Evolutionary conservation across 2,329 filamentous ascomycete genomes (phyloP), one percentile per base, ranked within the genome.

Genomic region (Parastagonospora nodorum): DNA sequence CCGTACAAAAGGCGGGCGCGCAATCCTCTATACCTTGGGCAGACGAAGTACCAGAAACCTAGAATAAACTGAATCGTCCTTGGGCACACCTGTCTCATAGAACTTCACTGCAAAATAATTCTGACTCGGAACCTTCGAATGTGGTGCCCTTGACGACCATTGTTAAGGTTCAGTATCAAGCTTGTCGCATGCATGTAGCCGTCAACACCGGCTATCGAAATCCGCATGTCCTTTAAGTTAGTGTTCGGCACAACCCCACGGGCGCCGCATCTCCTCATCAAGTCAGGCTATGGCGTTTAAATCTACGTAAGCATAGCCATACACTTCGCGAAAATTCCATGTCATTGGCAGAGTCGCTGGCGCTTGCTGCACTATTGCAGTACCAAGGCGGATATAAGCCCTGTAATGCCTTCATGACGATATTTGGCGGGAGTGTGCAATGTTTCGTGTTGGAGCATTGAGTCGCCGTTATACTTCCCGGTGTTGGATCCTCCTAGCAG

Each of bases 21-120:
- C 85, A 88, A 75, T 81, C 79, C 51, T 82, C 84, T 24, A 89
- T 90, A 63, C 87, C 87, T 0, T 88, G 83, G 82, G 76, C 81
- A 28, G 80, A 85, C 50, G 82, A 85, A 53, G 71, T 83, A 4
- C 68, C 69, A 2, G 50, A 58, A 24, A 48, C 57, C 8, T 69
- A 39, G 19, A 28, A 8, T n/a, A 24, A 24, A 24, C 5, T 24
- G 19, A 24, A 24, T n/a, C n/a, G n/a, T n/a, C n/a, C n/a, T n/a
- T n/a, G n/a, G n/a, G n/a, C n/a, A n/a, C n/a, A n/a, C n/a, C n/a
- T n/a, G n/a, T n/a, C 19, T 24, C 19, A 24, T 24, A 24, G 19
- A 24, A 24, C 19, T 24, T 24, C 19, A 24, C 19, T 24, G 19
- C 19, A 3, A 24, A 24, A 24, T 3, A 24, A 3, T 3, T 24